Evolutionary conservation across 2,329 filamentous ascomycete species (phyloP).

Genomic region (Ophidiomyces ophidiicola): DNA sequence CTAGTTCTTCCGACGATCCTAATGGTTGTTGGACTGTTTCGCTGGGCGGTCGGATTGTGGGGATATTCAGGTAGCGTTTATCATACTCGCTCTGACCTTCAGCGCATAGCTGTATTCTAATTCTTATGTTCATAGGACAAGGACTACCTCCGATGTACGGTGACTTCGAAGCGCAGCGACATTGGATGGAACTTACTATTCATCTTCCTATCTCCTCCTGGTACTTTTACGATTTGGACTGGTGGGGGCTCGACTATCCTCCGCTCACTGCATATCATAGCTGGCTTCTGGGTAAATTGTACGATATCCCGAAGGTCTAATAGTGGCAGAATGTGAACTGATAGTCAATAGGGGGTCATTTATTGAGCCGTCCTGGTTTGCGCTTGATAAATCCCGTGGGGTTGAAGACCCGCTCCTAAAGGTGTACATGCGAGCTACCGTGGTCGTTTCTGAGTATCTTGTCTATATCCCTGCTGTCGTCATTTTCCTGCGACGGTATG

Average conservation of each 20-base stretch:
- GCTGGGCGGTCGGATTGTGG: conserved; percentile 88
- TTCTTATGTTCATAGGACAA: conserved; percentile 44
- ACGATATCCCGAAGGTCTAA: conserved; percentile 19
- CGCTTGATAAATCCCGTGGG: conserved; percentile 68
- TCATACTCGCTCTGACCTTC: not conserved
- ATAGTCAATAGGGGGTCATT: conserved; percentile 47
- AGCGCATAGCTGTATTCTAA: not conserved
- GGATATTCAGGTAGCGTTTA: conserved; percentile 69
- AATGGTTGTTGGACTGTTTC: conserved; percentile 80
- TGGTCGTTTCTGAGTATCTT: conserved; percentile 81
- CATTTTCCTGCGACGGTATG: conserved; percentile 72
- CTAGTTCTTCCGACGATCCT: conserved; percentile 74
- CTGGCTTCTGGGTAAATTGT: conserved; percentile 81
- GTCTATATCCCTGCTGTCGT: conserved; percentile 76
- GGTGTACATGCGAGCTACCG: conserved; percentile 89
- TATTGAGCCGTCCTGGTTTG: conserved; percentile 79
- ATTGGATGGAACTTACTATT: conserved; percentile 97
- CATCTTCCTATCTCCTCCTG: conserved; percentile 83
- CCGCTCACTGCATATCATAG: conserved; percentile 97
- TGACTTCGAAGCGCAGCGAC: conserved; percentile 93
- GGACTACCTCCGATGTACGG: conserved; percentile 80
- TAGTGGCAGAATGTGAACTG: not conserved
- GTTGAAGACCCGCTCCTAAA: conserved; percentile 69
- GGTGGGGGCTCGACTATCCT: conserved; percentile 97
- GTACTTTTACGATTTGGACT: conserved; percentile 94